These are phyloP conservation scores for Clathrospora elynae DNA, from an alignment of 2,329 filamentous ascomycete species.

Conservation along the genomic window DNA sequence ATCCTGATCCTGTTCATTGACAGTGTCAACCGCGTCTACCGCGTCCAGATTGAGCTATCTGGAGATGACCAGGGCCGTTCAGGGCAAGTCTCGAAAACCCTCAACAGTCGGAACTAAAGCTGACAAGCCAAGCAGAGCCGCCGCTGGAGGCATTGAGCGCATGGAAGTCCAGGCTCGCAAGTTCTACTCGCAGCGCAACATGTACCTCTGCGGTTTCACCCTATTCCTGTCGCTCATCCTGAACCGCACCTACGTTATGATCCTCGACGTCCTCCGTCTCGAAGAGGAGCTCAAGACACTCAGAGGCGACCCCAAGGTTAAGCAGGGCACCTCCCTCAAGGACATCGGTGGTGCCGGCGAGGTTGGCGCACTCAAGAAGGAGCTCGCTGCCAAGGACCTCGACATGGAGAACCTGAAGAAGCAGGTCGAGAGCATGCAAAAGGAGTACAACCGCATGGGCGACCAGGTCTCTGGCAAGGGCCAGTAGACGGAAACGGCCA, in stretches of 20 bases:
- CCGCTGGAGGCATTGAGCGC: constrained; percentile 81
- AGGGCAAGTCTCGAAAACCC: constrained; percentile 54
- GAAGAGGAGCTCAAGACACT: constrained; percentile 88
- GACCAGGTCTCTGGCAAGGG: constrained; percentile 75
- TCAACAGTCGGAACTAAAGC: constrained; percentile 5
- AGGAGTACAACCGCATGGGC: constrained; percentile 83
- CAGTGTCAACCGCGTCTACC: constrained; percentile 94
- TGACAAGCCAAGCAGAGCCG: constrained; percentile 55
- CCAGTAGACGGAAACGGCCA: constrained; percentile 50
- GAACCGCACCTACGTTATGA: constrained; percentile 98
- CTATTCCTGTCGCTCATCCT: constrained; percentile 98
- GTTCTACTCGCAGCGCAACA: constrained; percentile 99
- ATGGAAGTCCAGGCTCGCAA: constrained; percentile 99
- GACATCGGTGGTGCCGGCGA: constrained; percentile 76
- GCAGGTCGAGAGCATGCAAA: constrained; percentile 80
- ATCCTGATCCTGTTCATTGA: constrained; percentile 98
- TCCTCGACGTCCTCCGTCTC: constrained; percentile 86
- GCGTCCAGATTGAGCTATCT: constrained; percentile 87
- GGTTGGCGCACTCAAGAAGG: constrained; percentile 69
- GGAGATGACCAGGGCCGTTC: constrained; percentile 65
- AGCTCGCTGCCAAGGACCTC: constrained; percentile 73
- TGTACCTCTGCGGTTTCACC: constrained; percentile 99
- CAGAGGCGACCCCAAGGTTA: constrained; percentile 67
- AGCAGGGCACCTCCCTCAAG: constrained; percentile 72
- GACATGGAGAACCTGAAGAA: constrained; percentile 91